Conservation (phyloP, 257 asterid genomes). For the Capsicum baccatum region DNA sequence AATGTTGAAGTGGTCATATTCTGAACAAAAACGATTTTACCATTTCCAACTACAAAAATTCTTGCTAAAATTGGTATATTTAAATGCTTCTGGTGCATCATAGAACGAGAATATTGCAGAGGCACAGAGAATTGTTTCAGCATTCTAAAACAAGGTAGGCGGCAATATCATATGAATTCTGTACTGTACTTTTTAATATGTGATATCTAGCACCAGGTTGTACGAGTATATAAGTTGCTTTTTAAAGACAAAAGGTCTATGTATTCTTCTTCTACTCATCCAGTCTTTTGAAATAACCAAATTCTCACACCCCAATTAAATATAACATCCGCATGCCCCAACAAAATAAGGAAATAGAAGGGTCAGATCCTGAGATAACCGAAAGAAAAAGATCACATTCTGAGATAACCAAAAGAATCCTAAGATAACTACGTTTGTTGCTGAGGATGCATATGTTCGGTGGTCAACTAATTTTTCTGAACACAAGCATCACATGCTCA, state of each 20-base stretch:
- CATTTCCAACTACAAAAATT: not conserved
- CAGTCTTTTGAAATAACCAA: not conserved
- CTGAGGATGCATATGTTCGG: not conserved
- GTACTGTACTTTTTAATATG: not conserved
- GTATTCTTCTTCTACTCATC: not conserved
- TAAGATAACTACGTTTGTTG: not conserved
- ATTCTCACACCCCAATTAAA: slow-evolving; percentile 5
- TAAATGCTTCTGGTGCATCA: not conserved
- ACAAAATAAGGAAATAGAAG: not conserved
- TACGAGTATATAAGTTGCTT: not conserved
- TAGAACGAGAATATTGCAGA: slow-evolving; percentile 12
- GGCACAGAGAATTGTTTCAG: slow-evolving; percentile 12
- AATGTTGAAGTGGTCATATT: slow-evolving; percentile 2
- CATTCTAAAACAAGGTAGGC: not conserved
- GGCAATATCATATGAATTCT: not conserved
- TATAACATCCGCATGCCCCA: not conserved
- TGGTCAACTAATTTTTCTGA: no score
- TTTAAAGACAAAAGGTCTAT: not conserved
- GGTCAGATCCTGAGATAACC: not conserved
- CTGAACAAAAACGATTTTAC: not conserved
- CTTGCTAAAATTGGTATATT: not conserved
- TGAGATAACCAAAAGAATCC: not conserved
- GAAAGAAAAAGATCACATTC: not conserved
- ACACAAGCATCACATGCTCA: no score
- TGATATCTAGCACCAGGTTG: slow-evolving; percentile 6